Conservation (phyloP, 106 monocot genomes). For the Cymbidium sinense region DNA sequence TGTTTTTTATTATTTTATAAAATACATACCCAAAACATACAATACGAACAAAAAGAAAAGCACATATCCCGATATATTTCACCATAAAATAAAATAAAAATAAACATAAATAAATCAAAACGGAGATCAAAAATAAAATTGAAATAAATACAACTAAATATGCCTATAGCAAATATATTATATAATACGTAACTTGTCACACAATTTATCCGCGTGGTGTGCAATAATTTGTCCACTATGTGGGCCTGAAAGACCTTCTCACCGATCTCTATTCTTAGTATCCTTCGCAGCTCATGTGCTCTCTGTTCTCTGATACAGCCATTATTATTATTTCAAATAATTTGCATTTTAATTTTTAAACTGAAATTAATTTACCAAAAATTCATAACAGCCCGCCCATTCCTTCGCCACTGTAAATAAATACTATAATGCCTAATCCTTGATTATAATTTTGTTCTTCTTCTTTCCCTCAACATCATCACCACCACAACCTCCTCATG, state of each 20-base stretch:
- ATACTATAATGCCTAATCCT: background rate
- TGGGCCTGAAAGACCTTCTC: background rate
- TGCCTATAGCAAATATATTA: too few species aligned
- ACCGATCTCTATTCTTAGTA: background rate
- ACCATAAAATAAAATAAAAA: too few species aligned
- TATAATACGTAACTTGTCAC: too few species aligned
- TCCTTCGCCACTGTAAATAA: background rate
- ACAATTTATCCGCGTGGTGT: background rate
- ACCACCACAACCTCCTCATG: background rate
- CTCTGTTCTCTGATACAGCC: background rate
- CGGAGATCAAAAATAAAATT: too few species aligned
- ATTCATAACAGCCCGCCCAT: background rate
- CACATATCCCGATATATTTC: too few species aligned
- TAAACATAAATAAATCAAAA: too few species aligned
- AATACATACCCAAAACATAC: too few species aligned
- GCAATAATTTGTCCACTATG: background rate
- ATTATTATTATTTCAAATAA: background rate
- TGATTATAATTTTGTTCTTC: background rate
- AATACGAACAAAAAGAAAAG: too few species aligned
- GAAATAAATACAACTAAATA: too few species aligned
- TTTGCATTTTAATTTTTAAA: background rate
- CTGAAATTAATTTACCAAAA: background rate
- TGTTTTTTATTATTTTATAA: too few species aligned
- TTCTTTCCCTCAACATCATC: background rate
- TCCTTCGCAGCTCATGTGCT: too few species aligned